phyloP scores from a whole-genome alignment of 441 rosid species.

The Sinapis alba region DNA sequence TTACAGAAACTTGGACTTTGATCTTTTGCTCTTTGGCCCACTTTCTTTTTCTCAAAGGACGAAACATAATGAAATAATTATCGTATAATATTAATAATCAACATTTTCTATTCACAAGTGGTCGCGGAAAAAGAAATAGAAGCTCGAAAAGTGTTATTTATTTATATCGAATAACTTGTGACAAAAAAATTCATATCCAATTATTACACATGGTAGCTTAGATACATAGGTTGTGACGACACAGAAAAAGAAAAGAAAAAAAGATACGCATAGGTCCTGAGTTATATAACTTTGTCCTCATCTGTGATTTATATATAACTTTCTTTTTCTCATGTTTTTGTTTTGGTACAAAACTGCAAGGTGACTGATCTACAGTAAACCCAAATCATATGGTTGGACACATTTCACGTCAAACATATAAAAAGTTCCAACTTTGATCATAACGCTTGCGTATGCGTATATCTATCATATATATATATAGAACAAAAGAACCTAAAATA shows the following conservation, averaged over 20 bases:
- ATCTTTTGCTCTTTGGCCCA: constrained; percentile 34
- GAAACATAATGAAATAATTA: constrained; percentile 24
- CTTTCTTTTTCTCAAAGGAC: constrained; percentile 24
- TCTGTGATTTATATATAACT: constrained; percentile 9
- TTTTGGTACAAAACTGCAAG: constrained; percentile 26
- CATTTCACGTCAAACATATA: constrained; percentile 36
- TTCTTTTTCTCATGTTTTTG: constrained; percentile 12
- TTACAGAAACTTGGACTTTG: constrained; percentile 6
- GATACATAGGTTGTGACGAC: constrained; percentile 39
- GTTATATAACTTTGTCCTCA: constrained; percentile 25
- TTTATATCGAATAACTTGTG: too few species aligned
- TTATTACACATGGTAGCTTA: too few species aligned
- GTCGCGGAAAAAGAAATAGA: background rate
- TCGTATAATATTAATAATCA: constrained; percentile 1
- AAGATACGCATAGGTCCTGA: constrained; percentile 11
- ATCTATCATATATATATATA: background rate
- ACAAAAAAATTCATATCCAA: too few species aligned
- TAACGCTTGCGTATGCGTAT: constrained; percentile 31
- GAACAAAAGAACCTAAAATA: background rate
- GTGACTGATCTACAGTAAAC: constrained; percentile 31
- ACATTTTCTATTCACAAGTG: constrained; percentile 12
- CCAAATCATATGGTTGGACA: constrained; percentile 37
- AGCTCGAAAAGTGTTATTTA: background rate
- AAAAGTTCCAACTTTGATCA: constrained; percentile 21
- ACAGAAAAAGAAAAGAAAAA: background rate